Percentiles rank a stretch among this genome's conserved stretches.
Conservation (phyloP, 1,284 basidiomycete genomes). For the Lentinula novae-zelandiae region DNA sequence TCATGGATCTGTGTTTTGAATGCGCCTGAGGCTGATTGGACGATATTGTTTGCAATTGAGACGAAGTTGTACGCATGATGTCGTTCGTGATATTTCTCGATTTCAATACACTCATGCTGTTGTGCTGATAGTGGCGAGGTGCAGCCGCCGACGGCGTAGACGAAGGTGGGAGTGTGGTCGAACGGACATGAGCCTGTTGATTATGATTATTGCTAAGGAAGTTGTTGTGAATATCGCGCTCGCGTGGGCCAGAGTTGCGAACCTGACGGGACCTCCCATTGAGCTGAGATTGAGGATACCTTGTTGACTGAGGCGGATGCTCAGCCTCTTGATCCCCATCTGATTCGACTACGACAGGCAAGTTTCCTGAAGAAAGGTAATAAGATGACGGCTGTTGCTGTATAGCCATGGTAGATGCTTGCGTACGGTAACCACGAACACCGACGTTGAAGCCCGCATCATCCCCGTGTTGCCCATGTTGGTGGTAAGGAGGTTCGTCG, state of each 20-base stretch:
- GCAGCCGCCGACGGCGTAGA: slow-evolving; percentile 25
- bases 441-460: slow-evolving; percentile 33
- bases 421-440: slow-evolving; percentile 37
- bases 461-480: slow-evolving; percentile 16
- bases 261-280: slow-evolving; percentile 9
- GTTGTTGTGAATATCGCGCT: slow-evolving; percentile 1
- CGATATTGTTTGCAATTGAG: slow-evolving; percentile 18
- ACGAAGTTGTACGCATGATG: slow-evolving; percentile 12
- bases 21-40: slow-evolving; percentile 15
- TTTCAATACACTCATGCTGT: slow-evolving; percentile 36
- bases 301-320: neutral
- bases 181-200: slow-evolving; percentile 35
- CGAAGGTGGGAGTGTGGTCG: slow-evolving; percentile 24
- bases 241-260: neutral
- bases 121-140: slow-evolving; percentile 37
- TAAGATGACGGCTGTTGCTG: slow-evolving; percentile 13
- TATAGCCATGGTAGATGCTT: slow-evolving; percentile 28
- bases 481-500: slow-evolving; percentile 19
- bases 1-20: slow-evolving; percentile 17
- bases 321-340: slow-evolving; percentile 3
- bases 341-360: slow-evolving; percentile 15
- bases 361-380: slow-evolving; percentile 14
- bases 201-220: slow-evolving; percentile 13
- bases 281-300: slow-evolving; percentile 11
- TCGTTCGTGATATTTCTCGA: slow-evolving; percentile 15